Base-by-base conservation (phyloP, 495 filamentous ascomycete species). In the Pseudevernia furfuracea region DNA sequence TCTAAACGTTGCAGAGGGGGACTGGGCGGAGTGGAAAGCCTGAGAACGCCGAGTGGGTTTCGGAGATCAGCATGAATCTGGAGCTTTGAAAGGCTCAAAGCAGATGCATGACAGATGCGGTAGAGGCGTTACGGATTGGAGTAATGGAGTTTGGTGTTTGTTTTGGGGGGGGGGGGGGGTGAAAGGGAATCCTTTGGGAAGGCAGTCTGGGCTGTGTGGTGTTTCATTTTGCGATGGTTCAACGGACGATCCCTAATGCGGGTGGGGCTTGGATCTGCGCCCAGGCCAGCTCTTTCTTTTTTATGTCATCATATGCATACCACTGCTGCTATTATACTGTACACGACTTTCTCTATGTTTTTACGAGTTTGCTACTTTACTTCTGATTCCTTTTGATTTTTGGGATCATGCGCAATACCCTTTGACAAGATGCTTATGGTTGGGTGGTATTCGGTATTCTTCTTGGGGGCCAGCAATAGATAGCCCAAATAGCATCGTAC, bases 141-240 rank as follows among this genome's bases (percentile, higher is more conserved):
- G 12, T 55, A 9, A 25, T 28, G 23, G 53, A 37, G 43, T 5
- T 21, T 7, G 36, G 43, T 21, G 11, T n/a, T n/a, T n/a, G n/a
- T n/a, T n/a, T n/a, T n/a, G n/a, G n/a, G n/a, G n/a, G n/a, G n/a
- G n/a, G n/a, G n/a, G n/a, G n/a, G n/a, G n/a, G n/a, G n/a, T n/a
- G n/a, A n/a, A n/a, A 49, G 44, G 41, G 15, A 21, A 21, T 44
- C 41, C 15, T 44, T 44, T 49, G 46, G 46, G 46, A 49, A 49
- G 46, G 23, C 23, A 28, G n/a, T 49, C 46, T 49, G 23, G 67
- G 67, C 67, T 68, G 43, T 68, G 67, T 58, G 14, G 56, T 68
- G 67, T 68, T 68, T 68, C 67, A 68, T 60, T 65, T 62, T 23
- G 44, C 25, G n/a, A 62, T 58, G 49, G 52, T 61, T 58, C 49